Base-by-base conservation (phyloP, 2,329 filamentous ascomycete genomes). In the Cadophora gregata region DNA sequence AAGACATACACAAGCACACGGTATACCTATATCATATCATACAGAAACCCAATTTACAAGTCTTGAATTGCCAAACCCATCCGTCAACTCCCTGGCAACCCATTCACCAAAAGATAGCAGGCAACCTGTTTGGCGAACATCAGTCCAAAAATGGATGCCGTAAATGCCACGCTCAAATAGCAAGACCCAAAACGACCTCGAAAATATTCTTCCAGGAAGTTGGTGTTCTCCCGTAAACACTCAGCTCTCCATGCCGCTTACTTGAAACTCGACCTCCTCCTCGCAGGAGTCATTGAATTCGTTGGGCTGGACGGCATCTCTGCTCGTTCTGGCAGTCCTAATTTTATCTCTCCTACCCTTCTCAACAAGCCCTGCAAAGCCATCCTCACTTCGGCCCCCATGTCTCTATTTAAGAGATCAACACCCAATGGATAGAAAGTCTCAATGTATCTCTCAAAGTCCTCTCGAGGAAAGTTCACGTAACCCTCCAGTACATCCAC, bases 401-500 rank as follows among this genome's bases (percentile, higher is more conserved):
- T 85, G 71, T 98, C 95, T 68, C 93, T 92, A 69, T 86, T 87
- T 64, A 99, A 82, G 19, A 99, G 81, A 62, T 96, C 93, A 0
- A 98, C 88, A 4, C 89, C 87, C 19, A 97, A 82, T 2, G 94
- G 93, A 75, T 97, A 97, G 78, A 99, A 98, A 3, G 88, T 88
- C 55, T 87, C 83, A 8, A 97, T 86, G 74, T 98, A 90, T 66
- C 89, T 88, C 63, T 87, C 86, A 74, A 99, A 99, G 51, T 92
- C 92, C 27, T 89, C 85, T 21, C 87, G 84, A 0, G 93, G 92
- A 81, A 98, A 97, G 7, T 88, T 90, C 0, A 90, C 89, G 78
- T 95, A 98, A 1, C 96, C 96, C 76, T 99, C 95, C 10, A 99
- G 84, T 9, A 99, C 96, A 76, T 97, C 96, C 21, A 99, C 93